Evolutionary conservation across 2,329 filamentous ascomycete species (phyloP), one percentile per base, ranked within the genome.

Genomic region (Calycina marina): DNA sequence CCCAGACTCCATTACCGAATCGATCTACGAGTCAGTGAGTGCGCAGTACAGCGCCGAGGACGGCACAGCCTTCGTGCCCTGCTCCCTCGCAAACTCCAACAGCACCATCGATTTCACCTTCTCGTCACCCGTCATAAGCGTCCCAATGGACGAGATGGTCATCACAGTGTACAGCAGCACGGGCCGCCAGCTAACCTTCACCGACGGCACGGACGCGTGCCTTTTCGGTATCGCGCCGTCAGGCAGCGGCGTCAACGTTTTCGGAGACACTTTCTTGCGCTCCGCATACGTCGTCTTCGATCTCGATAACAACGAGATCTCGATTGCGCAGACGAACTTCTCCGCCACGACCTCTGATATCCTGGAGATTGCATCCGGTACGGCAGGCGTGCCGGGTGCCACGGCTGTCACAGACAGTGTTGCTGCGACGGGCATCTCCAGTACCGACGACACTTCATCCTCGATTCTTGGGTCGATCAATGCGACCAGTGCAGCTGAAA

Each of bases 271-370:
- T 0, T 85, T 85, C 52, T 59, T 85, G 34, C 64, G 79, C 29
- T 77, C 73, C 20, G 78, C 78, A 0, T 85, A 85, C 44, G 67
- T 82, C 10, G 78, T 85, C 8, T 84, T 80, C 50, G 77, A 84
- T 50, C 60, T 83, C 14, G 69, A 62, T 16, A 81, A 79, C 52
- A 73, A 82, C 50, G 63, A 78, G 54, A 73, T 84, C 42, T 76
- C 72, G 2, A 56, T 84, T 18, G 79, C 77, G 2, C 71, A 77
- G 51, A 76, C 76, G 12, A 67, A 63, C 31, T 75, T 72, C 53
- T 70, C 78, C 48, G 58, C 63, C 4, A 65, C 65, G 0, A 38
- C 46, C 11, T 60, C 59, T 4, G 61, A 61, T 30, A 54, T 78
- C 11, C 42, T 62, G 20, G 70, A 77, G 55, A 76, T 78, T 35